Conservation (phyloP, 306 rosid species). For the Hylodesmum podocarpum region DNA sequence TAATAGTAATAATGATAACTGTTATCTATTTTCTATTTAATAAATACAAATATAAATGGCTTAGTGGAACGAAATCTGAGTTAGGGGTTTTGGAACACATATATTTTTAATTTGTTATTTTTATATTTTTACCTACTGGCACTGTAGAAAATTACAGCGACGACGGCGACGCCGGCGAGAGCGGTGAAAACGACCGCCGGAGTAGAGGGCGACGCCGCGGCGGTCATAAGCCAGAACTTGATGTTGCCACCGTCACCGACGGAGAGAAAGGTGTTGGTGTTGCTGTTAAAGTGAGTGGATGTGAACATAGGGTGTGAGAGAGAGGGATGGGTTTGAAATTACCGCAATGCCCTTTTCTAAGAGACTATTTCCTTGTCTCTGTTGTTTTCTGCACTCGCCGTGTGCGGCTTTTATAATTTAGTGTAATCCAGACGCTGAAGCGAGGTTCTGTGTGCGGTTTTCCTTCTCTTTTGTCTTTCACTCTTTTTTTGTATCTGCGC, state of each 20-base stretch:
- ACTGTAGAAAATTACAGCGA: slow-evolving; percentile 65
- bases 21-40: slow-evolving; percentile 25
- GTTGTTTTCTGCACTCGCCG: neutral
- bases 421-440: neutral
- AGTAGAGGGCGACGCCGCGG: slow-evolving; percentile 45
- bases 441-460: neutral
- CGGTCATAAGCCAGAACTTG: slow-evolving; percentile 39
- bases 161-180: slow-evolving; percentile 70
- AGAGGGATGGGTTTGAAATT: slow-evolving; percentile 3
- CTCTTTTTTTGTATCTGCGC: neutral
- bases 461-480: neutral
- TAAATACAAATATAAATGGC: neutral
- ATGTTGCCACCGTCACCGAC: slow-evolving; percentile 42
- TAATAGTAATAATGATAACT: neutral
- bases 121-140: slow-evolving; percentile 63
- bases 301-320: slow-evolving; percentile 52
- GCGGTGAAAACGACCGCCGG: slow-evolving; percentile 67
- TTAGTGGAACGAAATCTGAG: slow-evolving; percentile 30
- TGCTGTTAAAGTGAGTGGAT: slow-evolving; percentile 37
- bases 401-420: neutral
- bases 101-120: slow-evolving; percentile 4
- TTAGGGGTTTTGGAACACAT: slow-evolving; percentile 34
- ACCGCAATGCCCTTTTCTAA: slow-evolving; percentile 35
- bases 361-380: neutral
- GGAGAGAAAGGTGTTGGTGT: slow-evolving; percentile 44